phyloP scores from a whole-genome alignment of 164 flowering plant species.

The Nymphaea colorata region DNA sequence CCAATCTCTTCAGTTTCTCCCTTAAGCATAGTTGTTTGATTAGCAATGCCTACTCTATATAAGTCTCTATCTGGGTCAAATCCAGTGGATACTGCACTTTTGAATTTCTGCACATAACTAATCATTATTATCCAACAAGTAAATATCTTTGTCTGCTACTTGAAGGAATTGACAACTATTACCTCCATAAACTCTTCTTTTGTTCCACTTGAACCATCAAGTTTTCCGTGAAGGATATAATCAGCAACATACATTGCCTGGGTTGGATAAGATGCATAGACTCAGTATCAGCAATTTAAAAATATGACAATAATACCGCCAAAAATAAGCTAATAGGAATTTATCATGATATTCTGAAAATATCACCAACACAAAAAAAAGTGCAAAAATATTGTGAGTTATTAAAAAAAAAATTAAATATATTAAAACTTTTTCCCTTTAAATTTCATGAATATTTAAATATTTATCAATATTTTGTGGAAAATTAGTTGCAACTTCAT shows the following conservation, averaged over 20 bases:
- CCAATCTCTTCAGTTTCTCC: slow-evolving; percentile 99
- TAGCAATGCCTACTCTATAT: slow-evolving; percentile 76
- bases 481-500: too few relatives aligned
- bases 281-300: too few relatives aligned
- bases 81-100: slow-evolving; percentile 71
- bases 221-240: slow-evolving; percentile 82
- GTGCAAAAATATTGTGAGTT: too few relatives aligned
- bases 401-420: too few relatives aligned
- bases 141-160: not conserved
- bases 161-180: not conserved
- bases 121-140: not conserved
- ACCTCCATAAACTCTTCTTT: slow-evolving; percentile 80
- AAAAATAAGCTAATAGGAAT: too few relatives aligned
- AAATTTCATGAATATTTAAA: too few relatives aligned
- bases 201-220: slow-evolving; percentile 97
- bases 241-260: slow-evolving; percentile 94
- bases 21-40: slow-evolving; percentile 98
- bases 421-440: too few relatives aligned
- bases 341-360: too few relatives aligned
- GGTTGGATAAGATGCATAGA: not conserved
- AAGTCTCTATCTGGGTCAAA: slow-evolving; percentile 91
- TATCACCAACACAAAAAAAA: too few relatives aligned
- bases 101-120: slow-evolving; percentile 68
- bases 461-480: too few relatives aligned
- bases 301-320: too few relatives aligned